phyloP scores from a whole-genome alignment of 192 early-diverging fungal species.

The Lobosporangium transversale region DNA sequence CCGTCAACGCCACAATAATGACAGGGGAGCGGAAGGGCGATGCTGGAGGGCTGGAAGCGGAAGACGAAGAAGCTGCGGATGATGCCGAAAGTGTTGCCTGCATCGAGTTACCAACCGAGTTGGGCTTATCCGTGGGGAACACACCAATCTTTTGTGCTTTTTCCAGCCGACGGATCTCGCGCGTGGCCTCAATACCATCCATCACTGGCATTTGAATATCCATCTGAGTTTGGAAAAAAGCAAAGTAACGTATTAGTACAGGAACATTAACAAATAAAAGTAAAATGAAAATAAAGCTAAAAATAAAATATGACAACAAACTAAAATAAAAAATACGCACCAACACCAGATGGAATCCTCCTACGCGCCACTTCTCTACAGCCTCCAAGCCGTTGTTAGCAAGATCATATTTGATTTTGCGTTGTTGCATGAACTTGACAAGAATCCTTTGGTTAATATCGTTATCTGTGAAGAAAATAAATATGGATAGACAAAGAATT shows the following conservation, averaged over 20 bases:
- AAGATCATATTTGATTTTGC: slow-evolving; percentile 76
- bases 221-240: too few relatives aligned
- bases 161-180: slow-evolving; percentile 67
- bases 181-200: slow-evolving; percentile 75
- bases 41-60: slow-evolving; percentile 21
- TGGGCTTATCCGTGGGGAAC: slow-evolving; percentile 54
- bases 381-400: slow-evolving; percentile 86
- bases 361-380: slow-evolving; percentile 77
- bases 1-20: slow-evolving; percentile 90
- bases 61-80: slow-evolving; percentile 5
- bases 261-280: not conserved
- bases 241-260: slow-evolving; percentile 2
- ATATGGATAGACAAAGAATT: too few relatives aligned
- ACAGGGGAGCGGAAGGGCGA: slow-evolving; percentile 71
- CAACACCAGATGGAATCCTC: slow-evolving; percentile 73
- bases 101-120: slow-evolving; percentile 20
- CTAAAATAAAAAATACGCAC: slow-evolving; percentile 43
- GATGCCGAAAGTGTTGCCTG: slow-evolving; percentile 9
- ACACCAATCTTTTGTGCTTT: slow-evolving; percentile 67
- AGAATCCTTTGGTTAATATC: slow-evolving; percentile 78
- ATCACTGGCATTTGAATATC: slow-evolving; percentile 79
- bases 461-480: slow-evolving; percentile 65
- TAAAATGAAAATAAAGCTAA: not conserved
- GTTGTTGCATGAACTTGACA: slow-evolving; percentile 75
- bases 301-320: not conserved